Percentiles rank a stretch among this genome's conserved stretches.
phyloP scores from a whole-genome alignment of 2,329 filamentous ascomycete genomes.

The Botrytis fragariae region DNA sequence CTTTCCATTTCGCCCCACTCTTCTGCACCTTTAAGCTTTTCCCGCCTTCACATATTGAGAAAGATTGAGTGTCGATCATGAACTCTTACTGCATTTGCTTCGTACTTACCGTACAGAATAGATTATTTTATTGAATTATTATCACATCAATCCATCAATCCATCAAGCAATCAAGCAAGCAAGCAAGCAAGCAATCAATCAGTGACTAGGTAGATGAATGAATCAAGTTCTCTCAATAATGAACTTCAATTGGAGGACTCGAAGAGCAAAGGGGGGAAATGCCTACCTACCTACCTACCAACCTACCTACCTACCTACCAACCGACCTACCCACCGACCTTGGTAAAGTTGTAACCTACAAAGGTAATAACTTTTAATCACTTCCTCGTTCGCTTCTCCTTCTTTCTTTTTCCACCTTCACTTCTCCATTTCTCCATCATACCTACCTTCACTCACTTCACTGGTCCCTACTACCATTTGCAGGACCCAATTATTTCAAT shows the following conservation, averaged over 20 bases:
- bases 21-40: neutral
- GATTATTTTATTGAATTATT: neutral
- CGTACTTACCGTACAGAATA: neutral
- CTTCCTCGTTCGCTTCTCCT: neutral
- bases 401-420: neutral
- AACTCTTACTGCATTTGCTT: neutral
- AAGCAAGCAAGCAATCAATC: neutral
- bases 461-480: neutral
- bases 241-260: neutral
- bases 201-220: neutral
- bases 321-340: too few species aligned
- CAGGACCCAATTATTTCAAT: neutral
- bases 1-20: neutral
- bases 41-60: neutral
- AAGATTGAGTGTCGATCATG: neutral
- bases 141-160: neutral
- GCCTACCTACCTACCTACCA: neutral
- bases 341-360: neutral
- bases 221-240: too few species aligned
- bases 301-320: neutral
- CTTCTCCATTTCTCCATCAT: neutral
- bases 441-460: neutral
- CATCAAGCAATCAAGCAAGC: too few species aligned
- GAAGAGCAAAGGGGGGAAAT: neutral
- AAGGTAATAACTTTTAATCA: neutral